These are phyloP conservation scores for Cornus controversa DNA, from an alignment of 148 eudicot species.

Conservation along the genomic window DNA sequence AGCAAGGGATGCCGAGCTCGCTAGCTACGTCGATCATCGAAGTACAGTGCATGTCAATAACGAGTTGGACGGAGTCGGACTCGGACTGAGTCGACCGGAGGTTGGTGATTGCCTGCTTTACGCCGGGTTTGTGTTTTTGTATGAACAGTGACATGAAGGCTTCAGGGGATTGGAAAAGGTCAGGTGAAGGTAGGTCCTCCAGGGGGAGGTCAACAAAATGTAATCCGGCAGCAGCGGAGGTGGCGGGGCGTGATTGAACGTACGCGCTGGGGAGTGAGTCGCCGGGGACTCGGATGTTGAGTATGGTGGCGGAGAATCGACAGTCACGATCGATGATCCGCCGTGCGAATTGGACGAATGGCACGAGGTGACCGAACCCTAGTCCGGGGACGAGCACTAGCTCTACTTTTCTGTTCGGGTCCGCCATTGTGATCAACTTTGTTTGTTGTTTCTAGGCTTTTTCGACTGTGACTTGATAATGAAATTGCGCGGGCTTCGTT, in stretches of 20 bases:
- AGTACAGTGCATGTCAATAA: slow-evolving; percentile 30
- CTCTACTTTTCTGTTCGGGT: too few relatives aligned
- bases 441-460: too few relatives aligned
- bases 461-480: too few relatives aligned
- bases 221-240: background rate
- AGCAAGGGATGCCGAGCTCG: slow-evolving; percentile 8
- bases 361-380: slow-evolving; percentile 18
- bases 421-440: too few relatives aligned
- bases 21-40: slow-evolving; percentile 24
- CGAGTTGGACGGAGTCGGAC: slow-evolving; percentile 6
- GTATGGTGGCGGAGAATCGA: slow-evolving; percentile 19
- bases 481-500: too few relatives aligned
- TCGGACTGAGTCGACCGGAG: background rate
- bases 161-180: background rate
- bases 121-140: slow-evolving; percentile 3
- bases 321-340: slow-evolving; percentile 3
- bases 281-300: slow-evolving; percentile 7
- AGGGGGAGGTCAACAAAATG: slow-evolving; percentile 11
- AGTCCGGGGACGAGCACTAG: slow-evolving; percentile 20
- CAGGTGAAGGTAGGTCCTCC: background rate
- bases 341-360: slow-evolving; percentile 24
- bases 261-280: background rate
- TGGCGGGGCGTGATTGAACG: background rate
- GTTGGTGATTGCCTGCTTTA: background rate
- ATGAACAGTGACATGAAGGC: background rate